Conservation (phyloP, 768 basidiomycete species). For the Suillus luteus region DNA sequence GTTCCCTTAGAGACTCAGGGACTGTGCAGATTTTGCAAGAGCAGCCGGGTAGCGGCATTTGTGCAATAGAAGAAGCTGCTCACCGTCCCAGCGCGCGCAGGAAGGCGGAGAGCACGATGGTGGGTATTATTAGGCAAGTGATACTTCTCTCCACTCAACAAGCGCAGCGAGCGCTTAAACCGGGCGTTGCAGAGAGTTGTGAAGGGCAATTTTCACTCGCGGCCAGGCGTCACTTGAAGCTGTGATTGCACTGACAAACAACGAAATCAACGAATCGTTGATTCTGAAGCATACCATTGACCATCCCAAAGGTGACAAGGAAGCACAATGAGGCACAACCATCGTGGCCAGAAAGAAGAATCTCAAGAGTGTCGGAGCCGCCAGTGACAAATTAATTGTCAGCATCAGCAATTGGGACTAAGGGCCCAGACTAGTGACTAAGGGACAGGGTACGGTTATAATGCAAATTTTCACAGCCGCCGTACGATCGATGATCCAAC, state of each 20-base stretch:
- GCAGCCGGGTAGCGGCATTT: constrained; percentile 82
- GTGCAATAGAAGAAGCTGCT: constrained; percentile 73
- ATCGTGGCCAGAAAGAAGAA: too few species aligned
- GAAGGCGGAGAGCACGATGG: constrained; percentile 46
- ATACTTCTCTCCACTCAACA: neutral
- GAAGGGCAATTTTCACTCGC: too few species aligned
- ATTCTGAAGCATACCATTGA: neutral
- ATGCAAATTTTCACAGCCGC: constrained; percentile 1
- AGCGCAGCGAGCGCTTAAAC: neutral
- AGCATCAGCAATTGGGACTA: neutral
- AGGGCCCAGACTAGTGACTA: too few species aligned
- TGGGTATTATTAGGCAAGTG: constrained; percentile 19
- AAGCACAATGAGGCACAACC: too few species aligned
- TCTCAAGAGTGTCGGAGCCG: too few species aligned
- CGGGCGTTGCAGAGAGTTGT: neutral
- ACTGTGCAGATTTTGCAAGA: constrained; percentile 77
- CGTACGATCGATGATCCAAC: neutral
- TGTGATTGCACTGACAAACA: neutral
- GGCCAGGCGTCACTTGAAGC: too few species aligned
- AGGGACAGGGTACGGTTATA: neutral
- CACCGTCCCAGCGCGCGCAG: constrained; percentile 63
- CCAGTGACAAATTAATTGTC: neutral
- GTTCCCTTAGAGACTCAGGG: constrained; percentile 68
- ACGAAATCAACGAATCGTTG: neutral
- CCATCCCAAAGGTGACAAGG: too few species aligned